Evolutionary conservation across 208 protist species (phyloP), one percentile per base, ranked within the genome.

Genomic region (Trypanosoma boissoni): DNA sequence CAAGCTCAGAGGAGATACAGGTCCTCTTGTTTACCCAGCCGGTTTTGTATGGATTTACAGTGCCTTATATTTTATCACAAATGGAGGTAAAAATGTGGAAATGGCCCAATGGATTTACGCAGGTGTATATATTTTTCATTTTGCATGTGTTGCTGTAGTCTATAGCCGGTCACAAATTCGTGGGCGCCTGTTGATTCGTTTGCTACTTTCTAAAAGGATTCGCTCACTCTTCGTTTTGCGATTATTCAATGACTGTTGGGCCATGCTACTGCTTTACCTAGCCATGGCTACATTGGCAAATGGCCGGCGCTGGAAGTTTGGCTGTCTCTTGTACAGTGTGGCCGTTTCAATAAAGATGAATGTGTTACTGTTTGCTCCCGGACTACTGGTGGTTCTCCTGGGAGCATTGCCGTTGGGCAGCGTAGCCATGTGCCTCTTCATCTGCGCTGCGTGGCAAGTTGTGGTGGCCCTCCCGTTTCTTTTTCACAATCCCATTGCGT

Each of bases 321-420:
- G 86, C 6, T 81, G 68, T 46, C 58, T 95, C 7, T 54, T 89
- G 27, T 91, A 73, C 59, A 88, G 76, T 55, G 58, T 88, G n/a
- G 90, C 90, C 9, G 80, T 98, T 16, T 97, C 91, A 1, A 73
- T 99, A 28, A 98, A 99, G 68, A 98, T 98, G 96, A 98, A 97
- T 68, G 69, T 96, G 24, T 62, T 99, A 7, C 80, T 99, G 6
- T 97, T 93, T 68, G 76, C 85, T 0, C 97, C 97, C 6, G 92
- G 78, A 6, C 65, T 99, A 12, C 54, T 93, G 3, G 74, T 83
- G 52, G 73, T 93, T 12, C 58, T 90, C 62, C 63, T 82, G 41
- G 59, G 68, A 39, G 58, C 68, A 7, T 42, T 91, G 1, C 72
- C 83, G 9, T 37, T 90, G 10, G 18, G 75, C 2, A 29, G 96